Percentiles rank a stretch among this genome's conserved stretches.
Conservation (phyloP, 192 early-diverging fungal genomes). For the Cetraspora pellucida region DNA sequence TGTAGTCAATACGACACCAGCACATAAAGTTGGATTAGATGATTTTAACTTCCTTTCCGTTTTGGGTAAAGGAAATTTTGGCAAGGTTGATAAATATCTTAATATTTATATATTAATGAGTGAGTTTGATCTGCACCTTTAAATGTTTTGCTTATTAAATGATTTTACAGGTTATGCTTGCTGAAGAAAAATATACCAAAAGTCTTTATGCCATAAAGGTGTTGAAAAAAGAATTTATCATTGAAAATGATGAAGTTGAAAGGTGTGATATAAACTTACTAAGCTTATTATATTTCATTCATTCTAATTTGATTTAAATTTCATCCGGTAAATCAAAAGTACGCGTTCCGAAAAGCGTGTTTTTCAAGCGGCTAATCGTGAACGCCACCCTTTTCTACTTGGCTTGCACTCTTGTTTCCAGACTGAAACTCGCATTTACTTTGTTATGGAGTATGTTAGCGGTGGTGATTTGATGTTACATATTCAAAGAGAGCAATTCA, state of each 20-base stretch:
- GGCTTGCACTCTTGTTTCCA: conserved; percentile 97
- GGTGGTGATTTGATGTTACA: conserved; percentile 99
- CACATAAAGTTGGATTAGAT: conserved; percentile 76
- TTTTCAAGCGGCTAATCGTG: conserved; percentile 87
- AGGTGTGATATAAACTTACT: conserved; percentile 49
- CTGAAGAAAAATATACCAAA: conserved; percentile 83
- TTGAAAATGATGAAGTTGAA: conserved; percentile 98
- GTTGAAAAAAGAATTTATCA: conserved; percentile 96
- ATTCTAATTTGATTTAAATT: neutral
- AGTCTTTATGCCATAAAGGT: conserved; percentile 97
- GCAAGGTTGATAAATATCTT: conserved; percentile 67
- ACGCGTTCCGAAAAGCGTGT: conserved; percentile 94
- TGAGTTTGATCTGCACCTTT: neutral
- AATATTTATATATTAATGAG: conserved; percentile 5
- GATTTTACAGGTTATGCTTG: conserved; percentile 80
- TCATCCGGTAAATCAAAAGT: conserved; percentile 29
- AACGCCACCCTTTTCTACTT: conserved; percentile 93
- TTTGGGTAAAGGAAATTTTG: conserved; percentile 98
- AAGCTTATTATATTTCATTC: neutral
- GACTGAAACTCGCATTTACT: conserved; percentile 92
- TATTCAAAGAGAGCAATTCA: conserved; percentile 91
- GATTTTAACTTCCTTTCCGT: conserved; percentile 96
- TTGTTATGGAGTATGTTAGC: conserved; percentile 97
- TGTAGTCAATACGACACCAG: conserved; percentile 32
- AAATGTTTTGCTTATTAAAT: too few relatives aligned